Evolutionary conservation across 228 moss, liverwort and hornwort species (phyloP), one percentile per base, ranked within the genome.

Genomic region (Sphagnum magellanicum): DNA sequence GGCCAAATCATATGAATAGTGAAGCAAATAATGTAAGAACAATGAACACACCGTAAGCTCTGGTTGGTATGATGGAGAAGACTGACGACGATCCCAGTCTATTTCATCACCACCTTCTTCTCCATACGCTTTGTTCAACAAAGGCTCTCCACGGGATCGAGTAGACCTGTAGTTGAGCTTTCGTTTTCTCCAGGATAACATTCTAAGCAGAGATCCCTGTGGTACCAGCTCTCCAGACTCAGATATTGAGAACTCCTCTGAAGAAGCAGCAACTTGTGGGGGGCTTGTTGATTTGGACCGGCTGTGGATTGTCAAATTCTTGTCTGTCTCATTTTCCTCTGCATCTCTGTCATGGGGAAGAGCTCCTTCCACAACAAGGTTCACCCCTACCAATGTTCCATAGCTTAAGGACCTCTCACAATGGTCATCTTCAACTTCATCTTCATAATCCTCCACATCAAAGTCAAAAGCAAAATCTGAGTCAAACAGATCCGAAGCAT

Each of bases 101-200:
- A 98, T 98, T 73, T 98, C 98, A 73, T 98, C 98, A 32, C 98
- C 98, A 32, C 98, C 98, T 83, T 94, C 98, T 76, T 98, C 98
- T 32, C 94, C 98, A 62, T 93, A 94, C 0, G 98, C 86, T 72
- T 98, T 98, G 75, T 98, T 98, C 81, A 98, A 73, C 49, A 98
- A 76, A 0, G 98, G 98, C 79, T 98, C 98, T 61, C 98, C 98
- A 53, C 92, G 90, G 74, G 90, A 81, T 47, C 91, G 87, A 6
- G 94, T 89, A 49, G 89, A 92, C 79, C 98, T 81, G 73, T 92
- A 98, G 78, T 86, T 90, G 66, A 94, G 72, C 84, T 92, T 94
- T 66, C 92, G 79, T 79, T 93, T 98, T 69, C 91, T 81, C 92
- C 90, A 94, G 58, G 88, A 79, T 49, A 91, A 70, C 82, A 92